A percentile compares a stretch with the other conserved stretches of the same genome.
Evolutionary conservation across 2,329 filamentous ascomycete species (phyloP).

Genomic region (Diaporthe aspalathi): DNA sequence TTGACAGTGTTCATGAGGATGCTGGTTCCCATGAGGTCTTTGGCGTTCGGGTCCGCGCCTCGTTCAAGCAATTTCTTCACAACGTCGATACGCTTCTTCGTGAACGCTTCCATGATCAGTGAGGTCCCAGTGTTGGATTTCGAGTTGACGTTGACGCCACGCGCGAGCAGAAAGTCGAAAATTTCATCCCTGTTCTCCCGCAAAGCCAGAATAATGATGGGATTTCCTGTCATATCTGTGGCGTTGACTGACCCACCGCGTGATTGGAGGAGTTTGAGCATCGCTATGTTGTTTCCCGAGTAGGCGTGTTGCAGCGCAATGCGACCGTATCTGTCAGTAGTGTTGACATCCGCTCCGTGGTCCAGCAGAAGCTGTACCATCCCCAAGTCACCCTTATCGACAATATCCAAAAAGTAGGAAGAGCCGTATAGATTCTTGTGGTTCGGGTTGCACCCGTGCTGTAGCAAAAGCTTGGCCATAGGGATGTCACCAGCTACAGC

Average conservation of each 20-base stretch:
- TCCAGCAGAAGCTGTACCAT: slow-evolving; percentile 7
- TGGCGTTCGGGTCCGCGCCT: slow-evolving; percentile 5
- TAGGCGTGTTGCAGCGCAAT: slow-evolving; percentile 14
- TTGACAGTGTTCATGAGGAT: slow-evolving; percentile 10
- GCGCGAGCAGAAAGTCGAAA: slow-evolving; percentile 1
- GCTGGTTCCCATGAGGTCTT: slow-evolving; percentile 4
- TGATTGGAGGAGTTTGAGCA: slow-evolving; percentile 5
- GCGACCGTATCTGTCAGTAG: background rate
- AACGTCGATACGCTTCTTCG: background rate
- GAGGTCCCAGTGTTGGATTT: background rate
- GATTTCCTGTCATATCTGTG: background rate
- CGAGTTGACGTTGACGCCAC: slow-evolving; percentile 14
- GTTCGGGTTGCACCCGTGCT: slow-evolving; percentile 3
- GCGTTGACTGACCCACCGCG: slow-evolving; percentile 7
- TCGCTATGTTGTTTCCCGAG: background rate
- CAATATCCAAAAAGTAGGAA: background rate
- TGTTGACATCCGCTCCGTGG: slow-evolving; percentile 2
- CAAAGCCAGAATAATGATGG: slow-evolving; percentile 1
- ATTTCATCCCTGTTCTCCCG: slow-evolving; percentile 11
- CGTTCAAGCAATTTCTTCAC: slow-evolving; percentile 13
- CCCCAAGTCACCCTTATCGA: slow-evolving; percentile 7
- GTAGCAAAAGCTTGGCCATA: slow-evolving; percentile 16
- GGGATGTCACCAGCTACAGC: slow-evolving; percentile 38
- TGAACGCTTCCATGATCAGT: slow-evolving; percentile 2
- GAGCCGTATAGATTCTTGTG: background rate